Percentiles rank a stretch among this genome's conserved stretches.
phyloP scores from a whole-genome alignment of 768 basidiomycete species.

The Phanerochaete carnosa region DNA sequence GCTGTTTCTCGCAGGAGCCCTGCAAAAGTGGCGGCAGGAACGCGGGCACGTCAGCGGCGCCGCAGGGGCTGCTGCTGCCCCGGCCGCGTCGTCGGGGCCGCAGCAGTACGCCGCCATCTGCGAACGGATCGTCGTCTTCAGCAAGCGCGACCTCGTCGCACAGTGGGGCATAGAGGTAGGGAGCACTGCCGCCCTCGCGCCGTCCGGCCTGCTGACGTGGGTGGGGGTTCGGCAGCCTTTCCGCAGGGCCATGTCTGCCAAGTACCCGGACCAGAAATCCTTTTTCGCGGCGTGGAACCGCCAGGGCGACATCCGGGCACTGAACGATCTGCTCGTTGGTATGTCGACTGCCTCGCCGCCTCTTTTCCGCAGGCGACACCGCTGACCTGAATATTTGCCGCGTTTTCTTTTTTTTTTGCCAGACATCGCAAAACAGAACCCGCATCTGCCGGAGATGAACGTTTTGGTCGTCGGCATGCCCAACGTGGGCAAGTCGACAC shows the following conservation, averaged over 20 bases:
- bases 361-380: not conserved
- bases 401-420: no score
- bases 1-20: constrained; percentile 47
- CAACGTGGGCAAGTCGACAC: constrained; percentile 95
- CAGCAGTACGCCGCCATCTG: constrained; percentile 37
- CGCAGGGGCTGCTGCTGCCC: not conserved
- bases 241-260: constrained; percentile 62
- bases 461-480: constrained; percentile 98
- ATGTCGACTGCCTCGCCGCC: constrained; percentile 34
- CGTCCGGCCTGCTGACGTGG: not conserved
- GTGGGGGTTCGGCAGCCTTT: constrained; percentile 58
- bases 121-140: constrained; percentile 87
- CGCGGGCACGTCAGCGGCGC: constrained; percentile 41
- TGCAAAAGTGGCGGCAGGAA: constrained; percentile 67
- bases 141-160: constrained; percentile 90
- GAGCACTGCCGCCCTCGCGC: not conserved
- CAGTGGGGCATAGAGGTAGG: constrained; percentile 84
- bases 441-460: constrained; percentile 74
- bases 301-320: constrained; percentile 56
- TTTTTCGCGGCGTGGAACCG: constrained; percentile 74
- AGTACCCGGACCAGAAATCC: constrained; percentile 66
- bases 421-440: constrained; percentile 71
- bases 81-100: constrained; percentile 4
- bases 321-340: constrained; percentile 73
- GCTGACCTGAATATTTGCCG: constrained; percentile 2